Percentiles rank a stretch among this genome's conserved stretches.
Conservation (phyloP, 1,284 basidiomycete species). For the Xerocomus subilludens region DNA sequence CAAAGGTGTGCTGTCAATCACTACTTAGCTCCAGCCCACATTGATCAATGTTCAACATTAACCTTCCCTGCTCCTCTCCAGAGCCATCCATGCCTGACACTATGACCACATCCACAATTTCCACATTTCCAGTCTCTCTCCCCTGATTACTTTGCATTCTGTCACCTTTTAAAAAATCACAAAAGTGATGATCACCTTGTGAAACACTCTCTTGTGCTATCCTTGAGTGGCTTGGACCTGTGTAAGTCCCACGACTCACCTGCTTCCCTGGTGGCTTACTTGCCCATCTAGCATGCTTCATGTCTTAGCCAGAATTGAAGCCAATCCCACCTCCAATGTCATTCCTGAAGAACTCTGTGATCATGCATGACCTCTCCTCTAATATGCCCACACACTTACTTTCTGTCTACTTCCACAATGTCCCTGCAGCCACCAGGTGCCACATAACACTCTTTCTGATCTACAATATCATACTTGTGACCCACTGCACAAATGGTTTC, state of each 20-base stretch:
- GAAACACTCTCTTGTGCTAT: conserved; percentile 39
- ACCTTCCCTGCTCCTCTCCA: conserved; percentile 20
- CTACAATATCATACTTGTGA: conserved; percentile 67
- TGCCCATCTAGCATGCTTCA: conserved; percentile 45
- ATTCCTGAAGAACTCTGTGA: conserved; percentile 46
- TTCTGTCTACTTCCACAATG: conserved; percentile 58
- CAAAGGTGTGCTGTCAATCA: conserved; percentile 45
- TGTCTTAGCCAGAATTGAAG: conserved; percentile 48
- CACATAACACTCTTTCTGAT: conserved; percentile 64
- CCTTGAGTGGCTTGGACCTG: conserved; percentile 47
- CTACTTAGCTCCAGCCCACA: conserved; percentile 8
- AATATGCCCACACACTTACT: conserved; percentile 67
- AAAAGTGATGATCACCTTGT: conserved; percentile 36
- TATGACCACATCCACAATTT: conserved; percentile 20
- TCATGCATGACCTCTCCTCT: conserved; percentile 49
- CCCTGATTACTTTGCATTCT: conserved; percentile 47
- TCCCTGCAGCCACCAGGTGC: conserved; percentile 45
- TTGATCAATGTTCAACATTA: conserved; percentile 34
- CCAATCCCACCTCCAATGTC: conserved; percentile 40
- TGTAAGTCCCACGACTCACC: conserved; percentile 32
- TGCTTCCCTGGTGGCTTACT: conserved; percentile 28
- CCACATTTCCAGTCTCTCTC: conserved; percentile 31
- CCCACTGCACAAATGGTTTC: conserved; percentile 61
- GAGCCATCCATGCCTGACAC: conserved; percentile 27
- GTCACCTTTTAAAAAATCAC: conserved; percentile 29